Conservation (phyloP, 495 filamentous ascomycete genomes). For the Geopyxis carbonaria region DNA sequence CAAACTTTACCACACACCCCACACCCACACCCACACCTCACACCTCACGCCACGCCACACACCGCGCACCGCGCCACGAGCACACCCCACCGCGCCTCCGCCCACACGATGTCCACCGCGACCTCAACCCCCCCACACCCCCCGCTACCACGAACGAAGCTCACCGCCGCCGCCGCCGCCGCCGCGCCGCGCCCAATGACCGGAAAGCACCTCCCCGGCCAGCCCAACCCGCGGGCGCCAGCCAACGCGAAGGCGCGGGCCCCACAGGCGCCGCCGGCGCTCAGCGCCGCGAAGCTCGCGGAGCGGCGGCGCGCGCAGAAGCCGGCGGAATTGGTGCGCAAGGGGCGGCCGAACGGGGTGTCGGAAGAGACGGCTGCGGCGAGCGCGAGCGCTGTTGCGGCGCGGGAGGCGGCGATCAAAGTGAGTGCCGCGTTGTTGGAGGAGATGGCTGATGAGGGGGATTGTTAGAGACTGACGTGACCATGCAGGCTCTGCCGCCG, state of each 20-base stretch:
- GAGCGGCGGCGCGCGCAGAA: conserved; percentile 65
- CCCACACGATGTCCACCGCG: conserved; percentile 1
- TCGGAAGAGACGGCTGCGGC: not conserved
- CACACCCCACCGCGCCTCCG: too few relatives aligned
- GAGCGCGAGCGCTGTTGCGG: not conserved
- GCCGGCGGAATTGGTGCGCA: conserved; percentile 37
- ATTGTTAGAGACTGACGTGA: not conserved
- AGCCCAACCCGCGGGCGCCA: not conserved
- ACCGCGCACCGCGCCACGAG: too few relatives aligned
- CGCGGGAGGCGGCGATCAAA: not conserved
- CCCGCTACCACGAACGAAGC: conserved; percentile 9
- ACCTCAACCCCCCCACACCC: not conserved
- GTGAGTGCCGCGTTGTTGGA: not conserved
- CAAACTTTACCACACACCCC: too few relatives aligned
- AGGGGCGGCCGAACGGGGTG: conserved; percentile 3
- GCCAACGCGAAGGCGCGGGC: conserved; percentile 4
- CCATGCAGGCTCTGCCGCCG: conserved; percentile 15
- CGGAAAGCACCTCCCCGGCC: conserved; percentile 8
- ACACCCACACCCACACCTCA: too few relatives aligned
- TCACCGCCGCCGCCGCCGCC: not conserved
- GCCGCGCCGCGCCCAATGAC: conserved; percentile 1
- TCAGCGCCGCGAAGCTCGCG: conserved; percentile 23
- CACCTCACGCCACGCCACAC: too few relatives aligned
- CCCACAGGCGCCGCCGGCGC: conserved; percentile 8
- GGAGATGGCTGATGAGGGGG: not conserved